phyloP scores from a whole-genome alignment of 805 yeast genomes.

The Wickerhamomyces tratensis region DNA sequence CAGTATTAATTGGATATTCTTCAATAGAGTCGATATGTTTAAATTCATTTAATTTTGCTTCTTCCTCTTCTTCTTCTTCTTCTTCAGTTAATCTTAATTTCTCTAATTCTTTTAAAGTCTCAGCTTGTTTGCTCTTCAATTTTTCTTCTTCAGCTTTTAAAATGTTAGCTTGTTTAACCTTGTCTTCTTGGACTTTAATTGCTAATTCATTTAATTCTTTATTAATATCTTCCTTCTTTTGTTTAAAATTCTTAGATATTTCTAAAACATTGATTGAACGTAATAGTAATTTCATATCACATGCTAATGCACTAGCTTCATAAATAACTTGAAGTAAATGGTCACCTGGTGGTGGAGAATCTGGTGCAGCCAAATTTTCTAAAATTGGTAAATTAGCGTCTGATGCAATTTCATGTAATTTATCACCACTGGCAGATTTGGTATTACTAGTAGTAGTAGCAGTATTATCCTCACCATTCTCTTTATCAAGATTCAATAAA shows the following conservation, averaged over 20 bases:
- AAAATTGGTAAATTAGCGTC: constrained; percentile 30
- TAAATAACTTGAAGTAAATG: constrained; percentile 47
- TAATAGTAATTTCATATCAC: constrained; percentile 55
- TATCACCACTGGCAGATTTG: constrained; percentile 10
- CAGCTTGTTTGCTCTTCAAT: too few relatives aligned
- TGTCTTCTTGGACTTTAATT: constrained; percentile 1
- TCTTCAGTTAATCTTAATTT: too few relatives aligned
- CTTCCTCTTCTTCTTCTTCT: too few relatives aligned
- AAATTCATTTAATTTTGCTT: too few relatives aligned
- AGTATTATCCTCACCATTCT: constrained; percentile 9
- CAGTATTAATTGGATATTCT: too few relatives aligned
- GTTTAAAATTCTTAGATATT: constrained; percentile 31
- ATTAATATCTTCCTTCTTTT: constrained; percentile 16
- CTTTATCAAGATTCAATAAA: constrained; percentile 12
- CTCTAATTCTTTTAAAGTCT: too few relatives aligned
- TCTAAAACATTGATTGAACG: constrained; percentile 45
- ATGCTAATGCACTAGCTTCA: constrained; percentile 50
- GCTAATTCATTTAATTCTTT: constrained; percentile 9
- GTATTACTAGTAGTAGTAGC: constrained; percentile 1
- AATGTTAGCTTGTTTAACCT: neutral
- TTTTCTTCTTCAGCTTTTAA: neutral
- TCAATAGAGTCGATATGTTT: too few relatives aligned
- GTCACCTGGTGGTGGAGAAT: constrained; percentile 46
- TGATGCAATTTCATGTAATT: constrained; percentile 1
- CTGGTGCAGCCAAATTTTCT: constrained; percentile 47